phyloP scores from a whole-genome alignment of 306 rosid genomes.

The cucumber (Cucumis sativus) region DNA sequence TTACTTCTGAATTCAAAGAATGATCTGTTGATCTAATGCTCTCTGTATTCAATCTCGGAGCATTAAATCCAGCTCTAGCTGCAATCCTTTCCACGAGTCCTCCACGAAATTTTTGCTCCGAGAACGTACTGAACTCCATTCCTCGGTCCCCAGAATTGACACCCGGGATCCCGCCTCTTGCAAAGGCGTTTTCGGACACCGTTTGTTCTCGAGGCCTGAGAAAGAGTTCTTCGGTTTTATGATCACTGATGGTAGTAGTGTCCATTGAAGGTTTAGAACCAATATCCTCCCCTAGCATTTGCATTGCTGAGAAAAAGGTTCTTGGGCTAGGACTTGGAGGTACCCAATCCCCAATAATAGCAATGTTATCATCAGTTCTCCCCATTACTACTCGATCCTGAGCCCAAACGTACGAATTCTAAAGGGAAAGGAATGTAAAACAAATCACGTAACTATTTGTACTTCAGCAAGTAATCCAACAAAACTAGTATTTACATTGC shows the following conservation, averaged over 20 bases:
- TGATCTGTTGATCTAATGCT: constrained; percentile 67
- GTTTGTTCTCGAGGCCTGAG: constrained; percentile 21
- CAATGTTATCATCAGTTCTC: constrained; percentile 65
- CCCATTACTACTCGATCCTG: constrained; percentile 32
- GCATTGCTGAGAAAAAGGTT: constrained; percentile 47
- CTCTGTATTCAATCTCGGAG: constrained; percentile 84
- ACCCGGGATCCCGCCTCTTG: constrained; percentile 1
- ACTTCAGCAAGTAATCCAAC: neutral
- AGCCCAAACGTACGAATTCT: constrained; percentile 12
- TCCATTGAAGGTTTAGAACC: constrained; percentile 32
- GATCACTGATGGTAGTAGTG: constrained; percentile 17
- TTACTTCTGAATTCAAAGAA: constrained; percentile 39
- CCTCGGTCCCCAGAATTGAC: constrained; percentile 21
- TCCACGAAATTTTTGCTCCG: constrained; percentile 37
- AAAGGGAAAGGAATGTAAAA: neutral
- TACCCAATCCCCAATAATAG: constrained; percentile 61
- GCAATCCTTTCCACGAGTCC: constrained; percentile 85
- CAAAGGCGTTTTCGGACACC: neutral
- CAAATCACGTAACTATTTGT: neutral
- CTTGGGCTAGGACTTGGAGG: constrained; percentile 69
- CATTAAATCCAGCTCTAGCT: constrained; percentile 91
- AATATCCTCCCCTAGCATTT: constrained; percentile 48
- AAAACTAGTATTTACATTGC: too few relatives aligned
- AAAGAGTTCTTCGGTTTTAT: constrained; percentile 35
- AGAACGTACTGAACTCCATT: constrained; percentile 17